A percentile compares a stretch with the other conserved stretches of the same genome.
These are phyloP conservation scores for Aureobasidium sp. DNA, from an alignment of 2,329 filamentous ascomycete species.

Conservation along the genomic window DNA sequence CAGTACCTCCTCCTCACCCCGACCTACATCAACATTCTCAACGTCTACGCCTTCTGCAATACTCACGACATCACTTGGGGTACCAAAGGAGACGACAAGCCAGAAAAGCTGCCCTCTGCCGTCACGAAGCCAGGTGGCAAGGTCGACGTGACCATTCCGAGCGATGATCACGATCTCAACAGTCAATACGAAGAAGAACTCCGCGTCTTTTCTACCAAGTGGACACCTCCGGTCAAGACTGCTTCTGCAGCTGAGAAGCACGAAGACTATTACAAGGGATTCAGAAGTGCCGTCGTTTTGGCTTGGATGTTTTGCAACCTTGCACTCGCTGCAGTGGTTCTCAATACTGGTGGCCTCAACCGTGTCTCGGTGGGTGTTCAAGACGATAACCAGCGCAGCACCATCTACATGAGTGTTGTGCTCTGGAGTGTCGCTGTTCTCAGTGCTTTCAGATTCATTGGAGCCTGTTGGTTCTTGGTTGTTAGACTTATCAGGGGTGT, in stretches of 20 bases:
- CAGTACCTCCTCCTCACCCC: conserved; percentile 95
- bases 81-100: conserved; percentile 95
- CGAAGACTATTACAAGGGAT: conserved; percentile 97
- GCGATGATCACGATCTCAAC: conserved; percentile 91
- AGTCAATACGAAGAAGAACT: conserved; percentile 89
- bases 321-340: conserved; percentile 74
- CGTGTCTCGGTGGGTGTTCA: conserved; percentile 28
- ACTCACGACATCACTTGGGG: conserved; percentile 97
- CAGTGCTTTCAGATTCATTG: conserved; percentile 79
- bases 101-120: conserved; percentile 81
- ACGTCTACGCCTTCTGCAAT: conserved; percentile 98
- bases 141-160: conserved; percentile 77
- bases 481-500: conserved; percentile 68
- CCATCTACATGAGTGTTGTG: conserved; percentile 79
- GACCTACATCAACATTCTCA: conserved; percentile 96
- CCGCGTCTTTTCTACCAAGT: conserved; percentile 64
- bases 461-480: conserved; percentile 86
- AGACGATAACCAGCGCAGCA: conserved; percentile 50
- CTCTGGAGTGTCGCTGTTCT: conserved; percentile 83
- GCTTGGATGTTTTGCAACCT: conserved; percentile 98
- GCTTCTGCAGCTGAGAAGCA: conserved; percentile 67
- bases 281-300: conserved; percentile 83
- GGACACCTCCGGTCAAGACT: conserved; percentile 61
- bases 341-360: conserved; percentile 78
- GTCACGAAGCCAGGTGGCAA: conserved; percentile 91